These are phyloP conservation scores for Usnea hakonensis DNA, from an alignment of 495 filamentous ascomycete genomes.

Conservation along the genomic window DNA sequence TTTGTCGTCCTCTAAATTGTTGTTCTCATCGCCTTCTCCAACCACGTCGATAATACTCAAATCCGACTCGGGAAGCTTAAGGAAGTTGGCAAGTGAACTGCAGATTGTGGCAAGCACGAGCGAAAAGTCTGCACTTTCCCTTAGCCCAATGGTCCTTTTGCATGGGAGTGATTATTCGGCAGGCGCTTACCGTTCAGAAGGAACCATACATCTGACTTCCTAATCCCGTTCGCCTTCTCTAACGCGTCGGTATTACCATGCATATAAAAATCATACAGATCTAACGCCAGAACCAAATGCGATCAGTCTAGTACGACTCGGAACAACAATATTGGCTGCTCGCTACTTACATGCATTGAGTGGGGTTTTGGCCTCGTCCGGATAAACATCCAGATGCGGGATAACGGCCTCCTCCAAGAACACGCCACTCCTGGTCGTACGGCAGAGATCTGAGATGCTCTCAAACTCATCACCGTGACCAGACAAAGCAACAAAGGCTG, in stretches of 20 bases:
- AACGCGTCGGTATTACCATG: slow-evolving; percentile 54
- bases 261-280: slow-evolving; percentile 67
- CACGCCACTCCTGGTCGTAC: slow-evolving; percentile 52
- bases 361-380: slow-evolving; percentile 41
- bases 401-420: slow-evolving; percentile 66
- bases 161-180: too few relatives aligned
- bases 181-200: slow-evolving; percentile 36
- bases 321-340: too few relatives aligned
- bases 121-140: slow-evolving; percentile 51
- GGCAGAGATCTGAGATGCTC: slow-evolving; percentile 55
- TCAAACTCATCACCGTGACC: slow-evolving; percentile 55
- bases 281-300: not conserved
- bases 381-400: slow-evolving; percentile 52
- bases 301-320: not conserved
- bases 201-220: slow-evolving; percentile 60
- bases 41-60: slow-evolving; percentile 33
- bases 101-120: slow-evolving; percentile 59
- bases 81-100: slow-evolving; percentile 46
- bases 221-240: slow-evolving; percentile 50
- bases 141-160: not conserved
- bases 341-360: slow-evolving; percentile 49
- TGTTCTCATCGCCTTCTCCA: slow-evolving; percentile 26
- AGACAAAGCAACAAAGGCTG: slow-evolving; percentile 64
- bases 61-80: slow-evolving; percentile 38
- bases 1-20: slow-evolving; percentile 30